Conservation (phyloP, 1,284 basidiomycete genomes). For the Heterobasidion occidentale region DNA sequence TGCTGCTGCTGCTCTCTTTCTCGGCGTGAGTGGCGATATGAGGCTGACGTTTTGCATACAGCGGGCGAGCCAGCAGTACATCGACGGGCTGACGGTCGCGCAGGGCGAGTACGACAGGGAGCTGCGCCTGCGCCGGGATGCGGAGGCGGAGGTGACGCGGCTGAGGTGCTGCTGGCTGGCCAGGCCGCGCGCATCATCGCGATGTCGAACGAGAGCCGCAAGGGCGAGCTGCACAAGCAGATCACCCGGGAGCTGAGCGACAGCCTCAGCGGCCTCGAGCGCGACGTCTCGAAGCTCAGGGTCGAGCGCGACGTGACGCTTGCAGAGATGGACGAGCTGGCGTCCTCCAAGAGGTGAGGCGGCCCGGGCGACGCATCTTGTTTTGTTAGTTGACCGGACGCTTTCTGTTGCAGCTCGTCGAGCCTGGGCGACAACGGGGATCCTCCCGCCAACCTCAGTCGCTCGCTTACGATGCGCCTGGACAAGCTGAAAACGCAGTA, state of each 20-base stretch:
- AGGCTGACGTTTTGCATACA: slow-evolving; percentile 20
- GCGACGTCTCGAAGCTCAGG: slow-evolving; percentile 80
- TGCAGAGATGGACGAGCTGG: slow-evolving; percentile 90
- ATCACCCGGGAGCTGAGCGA: slow-evolving; percentile 74
- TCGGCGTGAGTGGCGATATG: background rate
- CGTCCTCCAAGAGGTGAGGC: slow-evolving; percentile 59
- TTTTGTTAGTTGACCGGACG: background rate
- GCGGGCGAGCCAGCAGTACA: slow-evolving; percentile 86
- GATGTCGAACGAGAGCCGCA: slow-evolving; percentile 71
- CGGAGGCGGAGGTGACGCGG: slow-evolving; percentile 85
- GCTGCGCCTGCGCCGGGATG: slow-evolving; percentile 78
- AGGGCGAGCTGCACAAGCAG: slow-evolving; percentile 69
- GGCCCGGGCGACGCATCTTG: slow-evolving; percentile 2
- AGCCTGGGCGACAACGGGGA: slow-evolving; percentile 26
- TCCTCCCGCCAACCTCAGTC: slow-evolving; percentile 46
- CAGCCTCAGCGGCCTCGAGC: slow-evolving; percentile 74
- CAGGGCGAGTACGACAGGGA: slow-evolving; percentile 93
- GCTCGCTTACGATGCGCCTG: slow-evolving; percentile 80
- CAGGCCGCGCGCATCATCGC: slow-evolving; percentile 84
- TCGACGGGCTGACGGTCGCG: slow-evolving; percentile 87
- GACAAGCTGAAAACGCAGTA: slow-evolving; percentile 88
- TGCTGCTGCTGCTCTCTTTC: background rate
- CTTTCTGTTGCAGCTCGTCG: slow-evolving; percentile 11
- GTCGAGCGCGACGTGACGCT: slow-evolving; percentile 88
- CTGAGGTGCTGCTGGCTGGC: slow-evolving; percentile 82